Conservation (phyloP, 148 eudicot species). For the Hydrangea macrophylla region DNA sequence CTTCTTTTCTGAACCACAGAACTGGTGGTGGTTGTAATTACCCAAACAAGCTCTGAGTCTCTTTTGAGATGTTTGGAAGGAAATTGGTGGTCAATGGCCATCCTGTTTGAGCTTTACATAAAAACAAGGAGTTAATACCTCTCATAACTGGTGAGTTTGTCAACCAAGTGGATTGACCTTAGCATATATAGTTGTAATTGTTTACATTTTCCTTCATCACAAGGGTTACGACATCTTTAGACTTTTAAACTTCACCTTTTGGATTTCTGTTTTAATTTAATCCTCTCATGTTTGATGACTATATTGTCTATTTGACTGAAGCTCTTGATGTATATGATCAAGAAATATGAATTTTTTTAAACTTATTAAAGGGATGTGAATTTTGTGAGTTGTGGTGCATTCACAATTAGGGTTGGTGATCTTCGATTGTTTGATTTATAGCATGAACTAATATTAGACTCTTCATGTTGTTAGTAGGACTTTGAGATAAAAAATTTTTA, state of each 20-base stretch:
- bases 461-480: too few species aligned
- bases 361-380: neutral
- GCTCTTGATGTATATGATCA: neutral
- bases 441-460: too few species aligned
- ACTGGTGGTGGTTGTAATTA: too few species aligned
- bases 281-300: constrained; percentile 7
- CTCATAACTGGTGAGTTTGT: constrained; percentile 5
- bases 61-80: neutral
- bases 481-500: too few species aligned
- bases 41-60: too few species aligned
- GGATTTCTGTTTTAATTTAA: too few species aligned
- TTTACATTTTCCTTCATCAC: neutral
- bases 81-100: neutral
- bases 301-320: constrained; percentile 19
- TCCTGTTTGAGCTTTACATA: constrained; percentile 12
- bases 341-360: constrained; percentile 14
- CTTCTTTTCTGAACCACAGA: too few species aligned
- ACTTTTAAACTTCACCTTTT: constrained; percentile 8
- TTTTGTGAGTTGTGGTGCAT: too few species aligned
- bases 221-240: constrained; percentile 6
- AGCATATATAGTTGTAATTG: neutral
- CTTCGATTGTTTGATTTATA: too few species aligned
- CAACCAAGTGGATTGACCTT: constrained; percentile 20
- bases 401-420: too few species aligned
- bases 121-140: neutral